Base-by-base conservation (phyloP, 768 basidiomycete genomes). In the Amanita muscaria region DNA sequence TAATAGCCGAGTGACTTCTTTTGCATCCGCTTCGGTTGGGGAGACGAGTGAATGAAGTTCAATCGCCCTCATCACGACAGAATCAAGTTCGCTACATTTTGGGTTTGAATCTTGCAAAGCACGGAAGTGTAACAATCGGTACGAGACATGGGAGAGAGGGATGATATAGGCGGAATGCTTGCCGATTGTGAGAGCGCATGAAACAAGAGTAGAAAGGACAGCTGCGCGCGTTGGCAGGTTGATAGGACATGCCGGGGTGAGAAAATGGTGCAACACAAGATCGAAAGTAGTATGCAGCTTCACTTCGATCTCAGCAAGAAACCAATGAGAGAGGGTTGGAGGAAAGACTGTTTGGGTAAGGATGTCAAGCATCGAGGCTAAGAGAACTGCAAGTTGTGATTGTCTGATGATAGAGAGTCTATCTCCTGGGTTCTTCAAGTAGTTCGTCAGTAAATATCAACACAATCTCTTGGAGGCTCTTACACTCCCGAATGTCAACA, bases 261-360 rank as follows among this genome's bases (percentile, higher is more conserved):
- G 52, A 46, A 69, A 69, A 47, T 59, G 68, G 29, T 46, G 21
- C 25, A 46, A 37, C 5, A 39, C 24, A 5, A 14, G 18, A 39
- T 74, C 60, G 48, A 77, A 70, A 18, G 68, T 59, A 24, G 60
- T 57, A 24, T 65, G 57, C 9, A 68, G 57, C 24, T 60, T 64
- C 25, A 69, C 72, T 36, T 66, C 51, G 33, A 77, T 51, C 51
- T 82, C 76, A 12, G 59, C 54, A 7, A 79, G 62, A 40, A 77
- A 74, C 62, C 71, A 73, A 25, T 70, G 67, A 10, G 65, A 69
- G 33, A 66, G 64, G 10, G 73, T 57, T 1, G 70, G 54, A 3
- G 70, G 68, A 32, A 58, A 61, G 36, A 80, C 46, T 2, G 69
- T 56, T 40, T 62, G 65, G 23, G 66, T 59, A 18, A 75, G 51